Evolutionary conservation across 2,329 filamentous ascomycete genomes (phyloP), one percentile per base, ranked within the genome.

Genomic region (Aureobasidium sp.): DNA sequence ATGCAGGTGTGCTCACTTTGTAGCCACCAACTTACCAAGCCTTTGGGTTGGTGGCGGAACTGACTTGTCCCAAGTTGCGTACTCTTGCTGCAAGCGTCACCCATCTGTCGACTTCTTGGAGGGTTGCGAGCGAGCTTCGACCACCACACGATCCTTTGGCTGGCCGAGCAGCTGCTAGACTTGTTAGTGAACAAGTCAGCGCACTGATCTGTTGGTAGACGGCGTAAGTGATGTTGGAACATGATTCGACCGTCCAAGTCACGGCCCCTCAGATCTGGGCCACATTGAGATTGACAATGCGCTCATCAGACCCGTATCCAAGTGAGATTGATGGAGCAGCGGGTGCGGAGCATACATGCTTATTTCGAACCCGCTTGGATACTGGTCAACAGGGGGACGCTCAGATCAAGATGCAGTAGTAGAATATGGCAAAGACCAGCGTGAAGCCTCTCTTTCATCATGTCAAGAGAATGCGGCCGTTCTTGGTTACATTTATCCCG

Each of bases 381-480:
- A 56, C 36, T 47, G 48, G 41, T 41, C 41, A 55, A 55, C 37
- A 45, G 51, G 60, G 60, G 41, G 27, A 42, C 60, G 60, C 60
- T 62, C 51, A 62, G 60, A 62, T 62, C 60, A 62, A 55, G 41
- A 42, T 62, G 60, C 60, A 55, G 31, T 39, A 53, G 48, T 44
- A 53, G 48, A 39, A 52, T 61, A 61, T 41, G 58, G 47, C 47
- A 53, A 52, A 53, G 58, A 53, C 48, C 58, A 61, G 58, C 25
- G 12, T 62, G 49, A 56, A 52, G 48, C 45, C 39, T 37, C 22
- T 52, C 58, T 51, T 55, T 60, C 44, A 60, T 51, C 57, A 51
- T 60, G 57, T 42, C 29, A 47, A 27, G 41, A 58, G 42, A 22
- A 48, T n/a, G 55, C 49, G 25, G 47, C 48, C 48, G 58, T 53